Evolutionary conservation across 2,329 filamentous ascomycete species (phyloP), one percentile per base, ranked within the genome.

Genomic region (Calonectria pseudoturangicola): DNA sequence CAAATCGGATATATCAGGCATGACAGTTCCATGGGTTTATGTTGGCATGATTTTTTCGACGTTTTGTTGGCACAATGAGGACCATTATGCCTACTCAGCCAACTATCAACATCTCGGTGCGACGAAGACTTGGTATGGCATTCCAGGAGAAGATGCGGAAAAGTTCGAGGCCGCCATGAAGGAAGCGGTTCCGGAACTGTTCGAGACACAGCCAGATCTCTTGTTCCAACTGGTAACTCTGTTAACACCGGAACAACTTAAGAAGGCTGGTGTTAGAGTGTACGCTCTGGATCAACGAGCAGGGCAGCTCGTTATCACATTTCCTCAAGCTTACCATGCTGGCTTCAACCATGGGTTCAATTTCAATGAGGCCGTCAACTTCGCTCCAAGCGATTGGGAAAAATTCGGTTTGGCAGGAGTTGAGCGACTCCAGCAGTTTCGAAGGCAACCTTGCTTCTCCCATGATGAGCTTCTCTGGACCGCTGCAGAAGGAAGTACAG

Each of bases 1-100:
- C 87, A 98, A 98, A 83, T 95, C 96, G 0, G 97, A 99, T 81
- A 97, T 99, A 66, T 98, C 97, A 2, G 97, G 97, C 45, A 99
- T 99, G 97, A 99, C 97, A 0, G 96, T 99, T 9, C 97, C 97
- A 0, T 99, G 97, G 97, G 92, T 99, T 4, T 99, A 99, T 81
- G 97, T 99, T 4, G 97, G 97, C 74, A 99, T 99, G 97, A 97
- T 98, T 47, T 99, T 99, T 83, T 99, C 97, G 0, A 98, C 97
- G 0, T 99, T 99, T 81, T 99, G 97, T 84, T 99, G 97, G 97
- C 97, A 99, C 83, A 98, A 98, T 75, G 97, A 99, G 81, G 97
- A 99, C 80, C 97, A 99, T 81, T 98, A 98, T 82, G 93, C 97
- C 2, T 99, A 98, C 82, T 99, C 97, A 0, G 94, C 97, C 66